These are phyloP conservation scores for Rhazya stricta DNA, from an alignment of 257 asterid genomes.

Conservation along the genomic window DNA sequence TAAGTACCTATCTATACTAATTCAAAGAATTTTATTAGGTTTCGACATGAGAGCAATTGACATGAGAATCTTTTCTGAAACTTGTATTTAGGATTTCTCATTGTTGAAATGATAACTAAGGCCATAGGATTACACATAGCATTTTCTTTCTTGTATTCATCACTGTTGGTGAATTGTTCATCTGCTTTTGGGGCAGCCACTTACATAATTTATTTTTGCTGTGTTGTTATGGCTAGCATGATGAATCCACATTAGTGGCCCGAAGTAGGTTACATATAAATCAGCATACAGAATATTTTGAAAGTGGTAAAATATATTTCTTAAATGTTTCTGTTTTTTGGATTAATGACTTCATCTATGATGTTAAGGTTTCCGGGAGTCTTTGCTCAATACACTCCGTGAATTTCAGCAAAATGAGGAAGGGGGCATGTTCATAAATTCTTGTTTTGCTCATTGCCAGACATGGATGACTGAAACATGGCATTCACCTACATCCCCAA, in stretches of 20 bases:
- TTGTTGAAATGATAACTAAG: not conserved
- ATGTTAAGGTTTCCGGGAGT: constrained; percentile 65
- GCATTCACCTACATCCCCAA: constrained; percentile 87
- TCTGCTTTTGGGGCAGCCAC: not conserved
- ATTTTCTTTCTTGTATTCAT: no score
- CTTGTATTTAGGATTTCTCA: not conserved
- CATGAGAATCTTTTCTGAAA: not conserved
- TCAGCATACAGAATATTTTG: not conserved
- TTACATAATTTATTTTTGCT: no score
- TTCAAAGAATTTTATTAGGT: not conserved
- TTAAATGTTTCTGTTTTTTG: not conserved
- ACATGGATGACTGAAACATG: constrained; percentile 77
- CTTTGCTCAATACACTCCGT: constrained; percentile 49
- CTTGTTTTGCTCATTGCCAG: constrained; percentile 87
- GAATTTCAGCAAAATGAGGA: constrained; percentile 47
- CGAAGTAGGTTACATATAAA: not conserved
- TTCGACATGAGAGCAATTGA: not conserved
- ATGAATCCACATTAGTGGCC: not conserved
- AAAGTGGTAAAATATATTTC: not conserved
- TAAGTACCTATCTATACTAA: not conserved
- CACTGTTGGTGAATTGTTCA: not conserved
- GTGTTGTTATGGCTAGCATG: not conserved
- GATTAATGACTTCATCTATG: constrained; percentile 15
- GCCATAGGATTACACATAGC: not conserved
- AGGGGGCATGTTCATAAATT: constrained; percentile 69